Conservation (phyloP, 371 early-diverging fungal species). For the Circinella minor region DNA sequence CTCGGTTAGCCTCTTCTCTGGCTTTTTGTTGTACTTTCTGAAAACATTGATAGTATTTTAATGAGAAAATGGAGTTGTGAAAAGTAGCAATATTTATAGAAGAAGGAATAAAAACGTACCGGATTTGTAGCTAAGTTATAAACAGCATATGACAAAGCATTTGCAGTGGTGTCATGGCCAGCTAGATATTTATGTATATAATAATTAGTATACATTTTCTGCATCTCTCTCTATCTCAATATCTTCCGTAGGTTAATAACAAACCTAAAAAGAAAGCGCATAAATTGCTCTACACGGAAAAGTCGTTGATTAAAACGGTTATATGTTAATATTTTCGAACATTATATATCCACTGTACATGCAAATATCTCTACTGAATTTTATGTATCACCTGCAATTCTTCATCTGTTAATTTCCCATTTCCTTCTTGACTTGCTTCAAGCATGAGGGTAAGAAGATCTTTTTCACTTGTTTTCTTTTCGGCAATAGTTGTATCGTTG, state of each 20-base stretch:
- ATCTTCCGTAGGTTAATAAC: neutral
- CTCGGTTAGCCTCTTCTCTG: conserved; percentile 47
- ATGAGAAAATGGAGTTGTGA: too few relatives aligned
- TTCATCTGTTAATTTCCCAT: conserved; percentile 33
- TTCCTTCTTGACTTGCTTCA: conserved; percentile 43
- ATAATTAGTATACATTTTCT: neutral
- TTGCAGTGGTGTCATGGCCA: conserved; percentile 58
- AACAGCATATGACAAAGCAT: conserved; percentile 26
- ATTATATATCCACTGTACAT: too few relatives aligned
- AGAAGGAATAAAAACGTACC: neutral
- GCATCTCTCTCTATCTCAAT: neutral
- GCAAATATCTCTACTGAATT: too few relatives aligned
- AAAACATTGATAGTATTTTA: neutral
- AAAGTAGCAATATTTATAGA: too few relatives aligned
- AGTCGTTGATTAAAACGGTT: too few relatives aligned
- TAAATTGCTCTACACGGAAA: conserved; percentile 20
- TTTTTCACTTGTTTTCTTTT: conserved; percentile 28
- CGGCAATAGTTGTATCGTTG: neutral
- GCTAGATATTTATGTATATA: conserved; percentile 29
- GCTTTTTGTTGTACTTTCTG: conserved; percentile 50
- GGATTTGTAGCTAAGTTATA: conserved; percentile 35
- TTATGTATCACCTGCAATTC: conserved; percentile 27
- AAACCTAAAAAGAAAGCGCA: conserved; percentile 21
- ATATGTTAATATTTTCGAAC: too few relatives aligned
- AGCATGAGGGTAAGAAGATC: conserved; percentile 63